Percentiles rank a stretch among this genome's conserved stretches.
Conservation (phyloP, 2,329 filamentous ascomycete species). For the Chalara sp. region DNA sequence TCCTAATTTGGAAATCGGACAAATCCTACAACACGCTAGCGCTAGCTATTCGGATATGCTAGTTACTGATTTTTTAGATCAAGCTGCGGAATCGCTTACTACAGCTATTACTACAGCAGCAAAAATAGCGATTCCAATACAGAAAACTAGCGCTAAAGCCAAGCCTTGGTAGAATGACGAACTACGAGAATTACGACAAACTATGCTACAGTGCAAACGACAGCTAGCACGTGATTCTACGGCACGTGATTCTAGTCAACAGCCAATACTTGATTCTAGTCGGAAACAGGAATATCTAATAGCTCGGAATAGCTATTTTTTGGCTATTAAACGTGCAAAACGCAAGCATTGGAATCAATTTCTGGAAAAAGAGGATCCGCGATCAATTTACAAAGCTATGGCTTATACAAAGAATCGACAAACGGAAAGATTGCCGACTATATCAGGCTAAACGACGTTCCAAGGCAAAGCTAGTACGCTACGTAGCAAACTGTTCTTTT, state of each 20-base stretch:
- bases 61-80: not conserved
- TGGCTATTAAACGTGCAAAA: not conserved
- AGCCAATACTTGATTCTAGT: too few species aligned
- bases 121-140: not conserved
- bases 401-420: not conserved
- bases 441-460: not conserved
- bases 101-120: not conserved
- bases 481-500: not conserved
- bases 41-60: not conserved
- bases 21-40: too few species aligned
- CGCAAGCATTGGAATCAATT: not conserved
- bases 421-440: not conserved
- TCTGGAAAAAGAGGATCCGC: not conserved
- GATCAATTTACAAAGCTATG: not conserved
- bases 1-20: too few species aligned
- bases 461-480: not conserved
- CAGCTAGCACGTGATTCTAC: not conserved
- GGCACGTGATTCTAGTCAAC: not conserved
- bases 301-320: not conserved
- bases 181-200: not conserved
- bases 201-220: not conserved
- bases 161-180: not conserved
- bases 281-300: not conserved
- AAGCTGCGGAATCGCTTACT: not conserved
- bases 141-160: not conserved